Base-by-base conservation (phyloP, 2,329 filamentous ascomycete species). In the Claviceps quebecensis region DNA sequence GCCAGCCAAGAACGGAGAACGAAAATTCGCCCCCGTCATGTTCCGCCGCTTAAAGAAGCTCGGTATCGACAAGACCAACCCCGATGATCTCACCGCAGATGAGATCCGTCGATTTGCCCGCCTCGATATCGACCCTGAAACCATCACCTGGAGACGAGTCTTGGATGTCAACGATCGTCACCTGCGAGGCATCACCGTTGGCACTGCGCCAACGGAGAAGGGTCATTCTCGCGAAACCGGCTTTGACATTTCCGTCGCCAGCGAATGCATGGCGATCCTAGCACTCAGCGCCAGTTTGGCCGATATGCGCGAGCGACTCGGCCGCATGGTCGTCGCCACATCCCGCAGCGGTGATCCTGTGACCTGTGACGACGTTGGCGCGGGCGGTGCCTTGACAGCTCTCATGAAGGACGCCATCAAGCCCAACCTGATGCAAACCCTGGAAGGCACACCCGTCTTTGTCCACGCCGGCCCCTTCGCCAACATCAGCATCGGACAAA, bases 351-450 rank as follows among this genome's bases (percentile, higher is more conserved):
- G 93, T 48, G 90, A 97, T 55, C 87, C 93, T 1, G 85, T 98
- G 47, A 97, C 93, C 53, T 95, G 89, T 63, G 93, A 98, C 64
- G 93, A 98, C 63, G 81, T 98, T 61, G 93, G 93, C 58, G 87
- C 84, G 19, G 90, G 90, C 51, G 93, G 93, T 60, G 93, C 93
- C 48, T 74, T 98, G 57, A 89, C 93, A 44, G 91, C 90, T 34
- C 75, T 98, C 61, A 96, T 98, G 87, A 93, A 86, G 72, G 93
- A 98, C 69, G 90, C 93, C 52, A 95, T 97, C 72, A 98, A 98
- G 76, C 93, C 93, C 54, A 98, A 96, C 71, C 74, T 98, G 57
- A 97, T 98, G 93, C 93, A 98, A 70, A 95, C 88, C 34, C 75
- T 98, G 50, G 93, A 98, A 67, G 93, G 93, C 29, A 98, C 93